Conservation (phyloP, 2,329 filamentous ascomycete species). For the Beauveria varroae region DNA sequence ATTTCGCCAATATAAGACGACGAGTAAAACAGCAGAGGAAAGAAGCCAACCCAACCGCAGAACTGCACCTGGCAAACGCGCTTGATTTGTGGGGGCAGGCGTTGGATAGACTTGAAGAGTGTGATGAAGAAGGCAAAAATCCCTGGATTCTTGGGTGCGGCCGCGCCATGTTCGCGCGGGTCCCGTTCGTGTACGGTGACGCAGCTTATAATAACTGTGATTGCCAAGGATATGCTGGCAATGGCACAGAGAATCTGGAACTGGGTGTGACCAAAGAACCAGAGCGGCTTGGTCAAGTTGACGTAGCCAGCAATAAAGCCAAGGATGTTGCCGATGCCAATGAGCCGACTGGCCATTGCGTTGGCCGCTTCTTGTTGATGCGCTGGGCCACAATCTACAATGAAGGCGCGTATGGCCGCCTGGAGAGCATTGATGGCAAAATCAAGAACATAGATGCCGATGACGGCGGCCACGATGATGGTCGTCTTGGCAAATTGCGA, state of each 20-base stretch:
- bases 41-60: constrained; percentile 91
- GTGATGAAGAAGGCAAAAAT: constrained; percentile 72
- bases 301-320: constrained; percentile 84
- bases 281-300: constrained; percentile 65
- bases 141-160: constrained; percentile 52
- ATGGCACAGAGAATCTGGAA: constrained; percentile 90
- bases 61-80: constrained; percentile 78
- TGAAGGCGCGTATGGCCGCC: constrained; percentile 84
- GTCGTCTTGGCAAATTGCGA: constrained; percentile 55
- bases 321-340: constrained; percentile 82
- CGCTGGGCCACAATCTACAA: constrained; percentile 84
- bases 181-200: constrained; percentile 68
- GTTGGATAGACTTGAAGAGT: constrained; percentile 67
- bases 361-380: constrained; percentile 94
- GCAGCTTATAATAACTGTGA: constrained; percentile 66
- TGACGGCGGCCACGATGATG: constrained; percentile 71
- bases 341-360: constrained; percentile 83
- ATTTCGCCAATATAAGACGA: constrained; percentile 92
- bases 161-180: constrained; percentile 62
- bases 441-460: constrained; percentile 85
- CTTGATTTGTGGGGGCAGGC: constrained; percentile 73
- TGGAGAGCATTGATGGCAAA: constrained; percentile 97
- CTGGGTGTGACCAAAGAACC: constrained; percentile 78
- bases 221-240: constrained; percentile 63
- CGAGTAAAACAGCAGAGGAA: constrained; percentile 91